Percentiles rank a stretch among this genome's conserved stretches.
Conservation (phyloP, 352 stramenopile species). For the Sclerospora graminicola region DNA sequence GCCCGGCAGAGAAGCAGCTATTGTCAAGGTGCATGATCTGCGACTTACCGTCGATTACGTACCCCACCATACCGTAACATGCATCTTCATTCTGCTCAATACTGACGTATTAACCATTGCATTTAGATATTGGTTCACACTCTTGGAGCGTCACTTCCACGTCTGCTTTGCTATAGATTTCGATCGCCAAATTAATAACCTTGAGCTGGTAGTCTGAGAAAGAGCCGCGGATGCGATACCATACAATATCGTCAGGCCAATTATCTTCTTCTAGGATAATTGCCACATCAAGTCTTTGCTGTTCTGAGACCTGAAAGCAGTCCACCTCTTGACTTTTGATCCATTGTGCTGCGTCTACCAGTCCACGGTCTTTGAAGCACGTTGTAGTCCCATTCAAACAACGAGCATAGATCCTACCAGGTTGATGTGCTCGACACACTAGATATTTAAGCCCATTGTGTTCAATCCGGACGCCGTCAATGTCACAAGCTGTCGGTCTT, state of each 20-base stretch:
- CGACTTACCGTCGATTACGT: constrained; percentile 44
- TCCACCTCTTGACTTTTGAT: too few species aligned
- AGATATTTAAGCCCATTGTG: constrained; percentile 47
- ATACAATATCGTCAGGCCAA: constrained; percentile 60
- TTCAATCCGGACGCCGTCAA: too few species aligned
- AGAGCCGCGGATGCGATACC: constrained; percentile 48
- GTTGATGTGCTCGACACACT: constrained; percentile 28
- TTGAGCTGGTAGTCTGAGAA: constrained; percentile 36
- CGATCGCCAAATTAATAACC: constrained; percentile 41
- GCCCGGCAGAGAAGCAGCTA: constrained; percentile 46
- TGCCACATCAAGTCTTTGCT: constrained; percentile 40
- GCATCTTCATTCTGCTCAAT: too few species aligned
- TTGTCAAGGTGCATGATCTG: constrained; percentile 61
- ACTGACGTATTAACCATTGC: too few species aligned
- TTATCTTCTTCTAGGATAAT: too few species aligned
- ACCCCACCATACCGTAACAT: constrained; percentile 68
- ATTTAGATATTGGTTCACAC: too few species aligned
- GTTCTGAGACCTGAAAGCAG: constrained; percentile 18
- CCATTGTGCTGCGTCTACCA: too few species aligned
- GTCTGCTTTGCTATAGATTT: constrained; percentile 46
- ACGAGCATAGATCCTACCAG: constrained; percentile 39
- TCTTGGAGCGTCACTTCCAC: too few species aligned
- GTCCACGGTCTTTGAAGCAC: too few species aligned
- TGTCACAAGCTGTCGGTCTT: too few species aligned
- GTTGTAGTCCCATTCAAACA: constrained; percentile 32